Percentiles rank a stretch among this genome's conserved stretches.
phyloP scores from a whole-genome alignment of 1,139 yeast species.

The Pichia sp. region DNA sequence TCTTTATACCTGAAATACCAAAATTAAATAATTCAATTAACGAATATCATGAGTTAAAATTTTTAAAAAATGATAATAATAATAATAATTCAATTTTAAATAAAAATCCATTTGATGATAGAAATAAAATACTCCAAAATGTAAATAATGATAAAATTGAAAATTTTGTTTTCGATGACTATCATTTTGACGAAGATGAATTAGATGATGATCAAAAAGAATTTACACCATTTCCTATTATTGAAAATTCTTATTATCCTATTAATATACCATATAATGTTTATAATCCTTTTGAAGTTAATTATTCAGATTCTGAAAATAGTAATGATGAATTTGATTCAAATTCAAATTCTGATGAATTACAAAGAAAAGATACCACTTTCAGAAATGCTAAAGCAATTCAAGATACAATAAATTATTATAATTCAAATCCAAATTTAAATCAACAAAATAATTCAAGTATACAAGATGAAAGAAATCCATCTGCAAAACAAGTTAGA shows the following conservation, averaged over 20 bases:
- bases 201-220: conserved; percentile 9
- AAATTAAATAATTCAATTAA: not conserved
- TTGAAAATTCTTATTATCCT: conserved; percentile 28
- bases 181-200: conserved; percentile 24
- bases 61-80: not conserved
- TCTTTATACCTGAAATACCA: not conserved
- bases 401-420: conserved; percentile 12
- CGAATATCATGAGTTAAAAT: not conserved
- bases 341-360: not conserved
- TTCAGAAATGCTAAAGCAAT: conserved; percentile 17
- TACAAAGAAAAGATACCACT: conserved; percentile 10
- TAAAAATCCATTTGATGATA: conserved; percentile 6
- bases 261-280: conserved; percentile 24
- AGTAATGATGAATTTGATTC: conserved; percentile 1
- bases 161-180: conserved; percentile 18
- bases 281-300: conserved; percentile 27
- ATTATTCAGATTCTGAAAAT: conserved; percentile 14
- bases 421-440: conserved; percentile 37
- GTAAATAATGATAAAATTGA: not conserved
- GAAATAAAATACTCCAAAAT: not conserved
- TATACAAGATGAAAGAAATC: conserved; percentile 6
- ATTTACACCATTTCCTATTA: conserved; percentile 28
- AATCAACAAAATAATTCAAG: conserved; percentile 24
- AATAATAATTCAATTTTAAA: not conserved
- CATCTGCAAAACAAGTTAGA: conserved; percentile 27